Base-by-base conservation (phyloP, 2,329 filamentous ascomycete species). In the Epichloe gansuensis region DNA sequence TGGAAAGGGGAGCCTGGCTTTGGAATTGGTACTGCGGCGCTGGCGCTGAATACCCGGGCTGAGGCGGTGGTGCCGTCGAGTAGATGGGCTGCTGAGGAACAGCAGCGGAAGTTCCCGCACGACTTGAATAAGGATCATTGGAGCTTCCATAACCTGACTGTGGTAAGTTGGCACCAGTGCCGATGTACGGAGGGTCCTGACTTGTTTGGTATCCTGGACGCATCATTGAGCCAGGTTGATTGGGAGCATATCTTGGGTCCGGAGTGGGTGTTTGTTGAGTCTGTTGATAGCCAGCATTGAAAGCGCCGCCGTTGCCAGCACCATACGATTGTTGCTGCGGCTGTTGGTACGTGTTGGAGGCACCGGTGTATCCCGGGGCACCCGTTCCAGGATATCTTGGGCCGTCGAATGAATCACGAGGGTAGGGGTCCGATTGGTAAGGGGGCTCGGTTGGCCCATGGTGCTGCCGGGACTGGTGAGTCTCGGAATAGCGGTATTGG, bases 401-500 rank as follows among this genome's bases (percentile, higher is more conserved):
- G 52, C 65, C 63, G 53, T 67, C 65, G 64, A 71, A 73, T 61
- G 68, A 65, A 56, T 73, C 72, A 61, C 69, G 68, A 53, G 63
- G 58, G 57, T 71, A 69, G 23, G 62, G 60, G 47, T 69, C 67
- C 55, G 60, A 52, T 52, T 60, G 61, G 54, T 64, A 68, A 31
- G 64, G 63, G 61, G 59, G 62, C 60, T 66, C 64, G 49, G 72
- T 73, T 40, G 73, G 73, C 52, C 73, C 73, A 57, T 71, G 70
- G 55, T 75, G 69, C 59, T 76, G 73, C 51, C 73, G 71, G 54
- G 71, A 69, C 59, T 70, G 67, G 51, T 70, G 67, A 43, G 73
- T 75, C 67, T 77, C 70, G 56, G 76, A 78, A 63, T 77, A 73
- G 65, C 74, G 74, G 62, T 78, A 78, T 66, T 76, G 74, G 63